Evolutionary conservation across 2,329 filamentous ascomycete genomes (phyloP), one percentile per base, ranked within the genome.

Genomic region (Phoma sp.): DNA sequence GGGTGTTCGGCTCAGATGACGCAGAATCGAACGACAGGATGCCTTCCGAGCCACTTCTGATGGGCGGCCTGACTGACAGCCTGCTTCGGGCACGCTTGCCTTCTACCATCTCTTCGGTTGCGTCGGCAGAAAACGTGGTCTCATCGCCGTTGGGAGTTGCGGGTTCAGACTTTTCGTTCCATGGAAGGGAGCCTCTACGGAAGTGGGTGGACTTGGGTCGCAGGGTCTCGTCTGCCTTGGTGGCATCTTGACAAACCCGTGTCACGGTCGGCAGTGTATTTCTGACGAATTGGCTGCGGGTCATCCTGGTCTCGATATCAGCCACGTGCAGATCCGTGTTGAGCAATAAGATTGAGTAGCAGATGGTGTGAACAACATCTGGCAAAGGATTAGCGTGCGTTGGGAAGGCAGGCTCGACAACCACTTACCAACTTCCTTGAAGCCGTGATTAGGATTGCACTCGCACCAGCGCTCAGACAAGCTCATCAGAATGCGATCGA

Each of bases 261-360:
- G 85, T 86, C 59, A 99, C 90, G 0, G 94, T 96, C 0, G 90
- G 89, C 82, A 98, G 88, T 4, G 95, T 97, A 72, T 99, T 99
- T 76, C 96, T 96, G 71, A 99, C 85, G 70, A 98, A 99, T 70
- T 98, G 94, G 60, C 84, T 88, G 51, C 90, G 87, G 1, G 94
- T 98, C 95, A 99, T 99, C 79, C 96, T 96, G 67, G 90, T 87
- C 58, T 96, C 92, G 65, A 98, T 96, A 71, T 98, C 93, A 55
- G 94, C 95, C 69, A 98, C 77, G 70, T 99, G 94, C 51, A 99
- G 81, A 78, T 99, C 95, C 31, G 95, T 99, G 70, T 99, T 99
- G 60, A 99, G 83, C 10, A 99, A 83, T 70, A 99, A 88, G 61
- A 99, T 87, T 1, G 95, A 97, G 76, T 98, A 99, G 77, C 92